Evolutionary conservation across 768 basidiomycete genomes (phyloP).

Genomic region (Suillus decipiens): DNA sequence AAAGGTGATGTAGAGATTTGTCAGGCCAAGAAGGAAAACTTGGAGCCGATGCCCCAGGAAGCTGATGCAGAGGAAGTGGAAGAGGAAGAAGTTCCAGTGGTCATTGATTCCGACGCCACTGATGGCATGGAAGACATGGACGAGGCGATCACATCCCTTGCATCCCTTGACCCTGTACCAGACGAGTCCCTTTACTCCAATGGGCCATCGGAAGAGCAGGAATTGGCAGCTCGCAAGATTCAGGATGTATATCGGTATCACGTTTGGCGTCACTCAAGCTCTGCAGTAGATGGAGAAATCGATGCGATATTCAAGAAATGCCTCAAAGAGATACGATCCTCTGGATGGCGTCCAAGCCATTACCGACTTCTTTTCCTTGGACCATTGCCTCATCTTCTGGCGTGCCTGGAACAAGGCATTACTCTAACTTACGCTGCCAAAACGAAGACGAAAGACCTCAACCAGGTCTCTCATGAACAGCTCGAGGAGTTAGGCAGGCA

Average conservation of each 20-base stretch:
- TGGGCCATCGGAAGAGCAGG: slow-evolving; percentile 28
- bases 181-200: slow-evolving; percentile 20
- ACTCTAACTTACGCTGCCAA: slow-evolving; percentile 30
- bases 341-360: slow-evolving; percentile 28
- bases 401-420: slow-evolving; percentile 39
- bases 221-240: slow-evolving; percentile 23
- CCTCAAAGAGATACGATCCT: slow-evolving; percentile 24
- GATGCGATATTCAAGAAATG: slow-evolving; percentile 30
- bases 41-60: neutral
- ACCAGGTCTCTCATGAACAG: slow-evolving; percentile 30
- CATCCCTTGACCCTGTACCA: slow-evolving; percentile 4
- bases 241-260: slow-evolving; percentile 19
- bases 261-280: slow-evolving; percentile 4
- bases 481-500: slow-evolving; percentile 36
- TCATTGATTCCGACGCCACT: neutral
- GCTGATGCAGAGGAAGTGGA: neutral
- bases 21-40: neutral
- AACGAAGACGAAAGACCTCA: slow-evolving; percentile 29
- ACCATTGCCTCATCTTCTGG: slow-evolving; percentile 42
- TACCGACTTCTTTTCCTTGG: slow-evolving; percentile 41
- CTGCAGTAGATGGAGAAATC: slow-evolving; percentile 18
- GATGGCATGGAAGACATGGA: slow-evolving; percentile 10
- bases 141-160: slow-evolving; percentile 7
- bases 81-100: slow-evolving; percentile 10
- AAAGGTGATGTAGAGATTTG: neutral